Conservation (phyloP, 257 asterid genomes). For the Coffea eugenioides region DNA sequence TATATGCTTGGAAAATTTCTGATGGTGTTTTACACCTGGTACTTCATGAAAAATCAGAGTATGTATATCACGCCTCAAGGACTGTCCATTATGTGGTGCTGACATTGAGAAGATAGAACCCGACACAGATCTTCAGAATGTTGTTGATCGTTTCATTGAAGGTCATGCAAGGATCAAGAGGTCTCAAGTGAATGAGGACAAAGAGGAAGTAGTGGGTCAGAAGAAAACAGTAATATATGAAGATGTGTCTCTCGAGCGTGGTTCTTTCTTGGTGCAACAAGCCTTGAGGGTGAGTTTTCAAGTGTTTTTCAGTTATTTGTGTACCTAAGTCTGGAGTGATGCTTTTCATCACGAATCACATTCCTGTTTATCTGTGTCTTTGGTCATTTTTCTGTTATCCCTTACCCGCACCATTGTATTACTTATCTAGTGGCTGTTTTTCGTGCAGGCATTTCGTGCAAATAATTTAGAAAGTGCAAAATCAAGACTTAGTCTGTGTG, state of each 20-base stretch:
- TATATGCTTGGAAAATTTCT: not conserved
- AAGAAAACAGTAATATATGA: slow-evolving; percentile 74
- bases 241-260: slow-evolving; percentile 95
- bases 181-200: slow-evolving; percentile 56
- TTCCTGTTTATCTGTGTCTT: not conserved
- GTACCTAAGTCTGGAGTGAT: not conserved
- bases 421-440: slow-evolving; percentile 13
- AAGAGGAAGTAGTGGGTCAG: slow-evolving; percentile 54
- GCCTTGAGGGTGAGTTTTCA: slow-evolving; percentile 81
- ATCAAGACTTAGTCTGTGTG: slow-evolving; percentile 78
- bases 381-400: not conserved
- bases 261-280: slow-evolving; percentile 93
- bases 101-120: slow-evolving; percentile 92
- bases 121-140: slow-evolving; percentile 70
- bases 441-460: slow-evolving; percentile 83
- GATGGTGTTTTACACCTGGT: slow-evolving; percentile 3
- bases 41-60: slow-evolving; percentile 48
- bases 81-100: slow-evolving; percentile 97
- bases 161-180: slow-evolving; percentile 98
- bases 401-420: not conserved
- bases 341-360: not conserved
- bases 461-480: slow-evolving; percentile 89
- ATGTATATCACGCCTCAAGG: slow-evolving; percentile 80
- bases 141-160: slow-evolving; percentile 92
- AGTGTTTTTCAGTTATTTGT: not conserved